Base-by-base conservation (phyloP, 2,329 filamentous ascomycete genomes). In the Fusarium sp. region DNA sequence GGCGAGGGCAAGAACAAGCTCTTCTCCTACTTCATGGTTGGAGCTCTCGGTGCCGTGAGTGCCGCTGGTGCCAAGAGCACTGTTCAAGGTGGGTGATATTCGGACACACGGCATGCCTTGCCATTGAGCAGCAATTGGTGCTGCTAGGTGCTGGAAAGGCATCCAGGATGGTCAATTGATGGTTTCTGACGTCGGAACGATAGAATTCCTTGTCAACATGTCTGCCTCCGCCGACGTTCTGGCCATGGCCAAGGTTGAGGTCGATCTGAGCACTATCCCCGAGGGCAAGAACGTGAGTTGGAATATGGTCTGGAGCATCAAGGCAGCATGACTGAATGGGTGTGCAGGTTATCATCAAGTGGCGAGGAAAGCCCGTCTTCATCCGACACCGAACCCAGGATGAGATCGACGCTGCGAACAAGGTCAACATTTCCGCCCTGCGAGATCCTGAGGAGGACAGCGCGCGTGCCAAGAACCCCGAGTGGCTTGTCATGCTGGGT, bases 171-270 rank as follows among this genome's bases (percentile, higher is more conserved):
- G 62, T 59, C 69, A 73, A 73, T 78, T 74, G 73, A 69, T 68
- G 69, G 66, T 70, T 72, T 39, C 79, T 80, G 73, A 75, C 67
- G 50, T 48, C 67, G 62, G 53, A 52, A 64, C 61, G 74, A 73
- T 84, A 99, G 96, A 99, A 86, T 99, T 99, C 90, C 89, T 99
- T 73, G 94, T 97, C 87, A 99, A 98, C 91, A 98, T 99, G 97
- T 97, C 95, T 78, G 96, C 96, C 71, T 99, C 96, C 68, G 96
- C 96, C 84, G 96, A 99, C 80, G 94, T 99, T 80, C 86, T 99
- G 85, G 96, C 97, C 81, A 97, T 98, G 91, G 96, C 96, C 84
- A 99, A 99, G 92, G 96, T 99, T 77, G 96, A 99, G 88, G 92
- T 99, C 77, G 94, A 97, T 83, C 92, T 99, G 75, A 88, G 87